Base-by-base conservation (phyloP, 257 asterid species). In the Nicotiana benthamiana region DNA sequence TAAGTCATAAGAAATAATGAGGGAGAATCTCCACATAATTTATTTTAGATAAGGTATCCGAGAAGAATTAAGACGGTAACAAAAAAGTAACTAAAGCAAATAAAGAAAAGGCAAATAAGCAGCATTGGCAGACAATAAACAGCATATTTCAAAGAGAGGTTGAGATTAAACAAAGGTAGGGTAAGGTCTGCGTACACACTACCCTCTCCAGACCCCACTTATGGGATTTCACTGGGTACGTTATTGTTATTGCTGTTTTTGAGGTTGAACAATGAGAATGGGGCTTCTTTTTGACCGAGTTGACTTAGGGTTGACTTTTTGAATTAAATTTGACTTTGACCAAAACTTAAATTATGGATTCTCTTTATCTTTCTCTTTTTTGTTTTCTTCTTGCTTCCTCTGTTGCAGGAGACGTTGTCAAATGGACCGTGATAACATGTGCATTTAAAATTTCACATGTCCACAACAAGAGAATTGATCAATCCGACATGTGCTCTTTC, bases 1-100 rank as follows among this genome's bases (percentile, higher is more conserved):
- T 79, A 81, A 15, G 48, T 72, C 59, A 75, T 28, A 78, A 24
- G 83, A 74, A 59, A 62, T n/a, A 53, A 75, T 12, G 16, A 75
- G 43, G 63, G 78, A 36, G 77, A 54, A 46, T 32, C 53, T 81
- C 53, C 4, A 18, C 53, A 77, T 48, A 80, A 80, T 62, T 56
- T 9, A 0, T 40, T 40, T 40, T 1, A 2, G 48, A 40, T 9
- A 40, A 40, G 48, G 48, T 40, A 40, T 40, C 48, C 12, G 3
- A 9, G 48, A 11, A 40, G 48, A 40, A 40, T 2, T 40, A 36
- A 36, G 79, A 67, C 75, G 75, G 22, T 43, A 43, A 43, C 57
- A 68, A 18, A 70, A 70, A 46, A 72, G 78, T 24, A 75, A 68
- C 51, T 13, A 68, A 67, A 28, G 77, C 67, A 60, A 30, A 75